Conservation (phyloP, 306 rosid species). For the Hippophae gyantsensis region DNA sequence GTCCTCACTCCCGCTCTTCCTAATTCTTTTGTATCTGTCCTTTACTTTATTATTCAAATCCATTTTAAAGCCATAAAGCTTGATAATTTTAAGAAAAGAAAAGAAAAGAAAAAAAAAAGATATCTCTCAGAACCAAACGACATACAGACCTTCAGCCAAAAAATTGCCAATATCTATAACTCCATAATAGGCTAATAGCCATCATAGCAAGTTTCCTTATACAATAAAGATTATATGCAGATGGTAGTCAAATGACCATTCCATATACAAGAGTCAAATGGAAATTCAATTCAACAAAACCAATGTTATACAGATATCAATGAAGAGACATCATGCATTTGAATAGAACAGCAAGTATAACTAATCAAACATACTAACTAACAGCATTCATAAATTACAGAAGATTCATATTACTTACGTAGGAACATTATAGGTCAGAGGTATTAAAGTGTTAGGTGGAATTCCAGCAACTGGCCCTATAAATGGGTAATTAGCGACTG, state of each 20-base stretch:
- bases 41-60: no score
- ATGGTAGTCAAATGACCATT: background rate
- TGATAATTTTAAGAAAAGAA: no score
- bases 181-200: no score
- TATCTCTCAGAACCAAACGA: no score
- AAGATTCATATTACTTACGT: constrained; percentile 39
- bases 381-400: background rate
- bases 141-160: no score
- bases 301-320: background rate
- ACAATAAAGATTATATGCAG: no score
- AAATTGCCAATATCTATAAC: no score
- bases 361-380: background rate
- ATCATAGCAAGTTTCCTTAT: background rate
- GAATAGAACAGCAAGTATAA: background rate
- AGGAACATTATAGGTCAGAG: constrained; percentile 73
- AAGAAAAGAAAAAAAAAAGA: no score
- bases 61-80: no score
- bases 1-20: no score
- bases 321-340: background rate
- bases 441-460: constrained; percentile 55
- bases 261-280: background rate
- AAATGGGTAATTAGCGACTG: constrained; percentile 58
- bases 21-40: no score
- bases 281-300: background rate
- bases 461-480: constrained; percentile 62